Evolutionary conservation across 768 basidiomycete species (phyloP), one percentile per base, ranked within the genome.

Genomic region (Suillus clintonianus): DNA sequence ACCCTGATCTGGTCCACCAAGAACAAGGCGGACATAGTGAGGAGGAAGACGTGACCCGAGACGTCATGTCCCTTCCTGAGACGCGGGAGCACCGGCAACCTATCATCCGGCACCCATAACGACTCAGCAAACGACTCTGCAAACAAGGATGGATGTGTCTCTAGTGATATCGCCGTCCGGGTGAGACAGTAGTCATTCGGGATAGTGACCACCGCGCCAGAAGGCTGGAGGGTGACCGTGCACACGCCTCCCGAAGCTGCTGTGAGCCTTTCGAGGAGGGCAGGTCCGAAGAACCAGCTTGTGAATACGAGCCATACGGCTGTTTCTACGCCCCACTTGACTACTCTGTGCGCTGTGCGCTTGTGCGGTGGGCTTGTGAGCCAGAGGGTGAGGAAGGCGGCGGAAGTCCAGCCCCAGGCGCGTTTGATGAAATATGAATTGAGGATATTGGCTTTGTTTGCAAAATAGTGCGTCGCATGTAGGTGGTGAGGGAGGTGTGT

Each of bases 31-130:
- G 89, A 82, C 80, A 97, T 85, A 3, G 90, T 90, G 66, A 98
- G 83, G 65, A 99, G 83, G 79, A 97, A 98, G 36, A 95, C 81
- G 72, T 98, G 97, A 8, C 97, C 97, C 0, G 94, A 96, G 15
- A 98, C 86, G 70, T 99, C 97, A 73, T 97, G 95, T 0, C 97
- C 97, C 47, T 82, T 84, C 60, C 86, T 83, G 66, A 97, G 78
- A 34, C 90, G 79, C 10, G 95, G 92, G 0, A 77, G 78, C 0
- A 72, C 75, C 34, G 71, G 73, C 84, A 84, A 89, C 15, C 77
- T 80, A 2, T 54, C 55, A 5, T 77, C 73, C 2, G 81, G 80
- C 36, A 79, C 69, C 39, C 15, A 30, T 3, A 53, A 19, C 9
- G 51, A 19, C 17, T 17, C 48, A 5, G 74, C 55, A 59, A 83